Evolutionary conservation across 306 rosid species (phyloP), one percentile per base, ranked within the genome.

Genomic region (Calophaca sinica): DNA sequence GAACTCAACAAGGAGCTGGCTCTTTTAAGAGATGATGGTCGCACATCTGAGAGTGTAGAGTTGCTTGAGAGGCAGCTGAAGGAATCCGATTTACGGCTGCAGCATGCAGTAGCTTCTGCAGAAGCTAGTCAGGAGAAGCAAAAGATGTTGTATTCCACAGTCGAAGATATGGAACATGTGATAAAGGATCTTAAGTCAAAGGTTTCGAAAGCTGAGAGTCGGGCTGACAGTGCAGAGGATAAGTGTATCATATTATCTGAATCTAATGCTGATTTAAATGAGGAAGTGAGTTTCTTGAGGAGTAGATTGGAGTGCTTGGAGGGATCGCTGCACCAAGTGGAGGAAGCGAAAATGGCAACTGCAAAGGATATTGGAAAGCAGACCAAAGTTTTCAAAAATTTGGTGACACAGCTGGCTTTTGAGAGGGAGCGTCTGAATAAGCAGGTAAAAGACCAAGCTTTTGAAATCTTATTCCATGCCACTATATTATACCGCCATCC

Each of bases 401-500:
- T 92, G 87, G 79, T 86, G 44, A 74, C 86, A 79, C 93, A 89
- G 74, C 81, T 96, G 72, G 91, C 98, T 78, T 79, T 87, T 72
- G 99, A 96, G 86, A 91, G 99, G 85, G 96, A 90, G 66, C 98
- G 93, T 32, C 97, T 96, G 72, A 87, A 83, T 76, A 87, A 92
- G 82, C 88, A 89, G 99, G 99, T 96, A 81, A 77, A 20, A 52
- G 44, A 72, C 72, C 50, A 9, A 20, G 58, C 35, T 79, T 71
- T 52, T 62, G 72, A 59, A 59, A 65, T 73, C 66, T 35, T 61
- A 39, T 67, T 73, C 70, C 69, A 53, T 61, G 45, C 48, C 38
- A 72, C 11, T 26, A 42, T 41, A 32, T 60, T 59, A 51, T 53
- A 46, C 70, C 38, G 0, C 65, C 26, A 5, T 46, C 13, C 4